Percentiles rank a stretch among this genome's conserved stretches.
Evolutionary conservation across 768 basidiomycete genomes (phyloP).

Genomic region (Lentinula detonsa): DNA sequence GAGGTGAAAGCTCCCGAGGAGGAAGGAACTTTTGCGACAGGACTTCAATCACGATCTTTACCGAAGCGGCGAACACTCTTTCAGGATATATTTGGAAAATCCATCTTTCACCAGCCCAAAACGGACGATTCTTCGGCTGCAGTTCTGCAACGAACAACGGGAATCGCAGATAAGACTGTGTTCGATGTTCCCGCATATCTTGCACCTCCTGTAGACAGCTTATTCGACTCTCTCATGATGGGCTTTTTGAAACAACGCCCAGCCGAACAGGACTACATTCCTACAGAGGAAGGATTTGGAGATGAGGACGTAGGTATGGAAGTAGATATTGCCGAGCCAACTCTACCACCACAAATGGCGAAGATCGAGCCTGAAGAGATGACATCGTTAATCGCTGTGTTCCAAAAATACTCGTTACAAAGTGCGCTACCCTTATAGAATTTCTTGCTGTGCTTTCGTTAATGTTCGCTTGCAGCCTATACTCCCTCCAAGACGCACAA

Average conservation of each 20-base stretch:
- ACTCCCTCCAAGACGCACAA: background rate
- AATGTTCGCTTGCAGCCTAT: conserved; percentile 25
- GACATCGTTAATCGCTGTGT: conserved; percentile 57
- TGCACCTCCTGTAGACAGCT: conserved; percentile 62
- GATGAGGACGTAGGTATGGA: conserved; percentile 42
- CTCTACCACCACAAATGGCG: conserved; percentile 21
- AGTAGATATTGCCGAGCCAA: conserved; percentile 23
- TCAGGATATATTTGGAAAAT: conserved; percentile 85
- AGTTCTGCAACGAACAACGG: conserved; percentile 14
- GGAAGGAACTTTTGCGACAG: conserved; percentile 35
- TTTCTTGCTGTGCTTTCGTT: background rate
- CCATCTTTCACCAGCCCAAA: conserved; percentile 43
- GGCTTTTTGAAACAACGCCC: conserved; percentile 26
- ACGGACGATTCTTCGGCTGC: conserved; percentile 5
- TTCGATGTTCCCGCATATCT: conserved; percentile 73
- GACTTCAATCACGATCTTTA: conserved; percentile 21
- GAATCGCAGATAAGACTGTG: conserved; percentile 36
- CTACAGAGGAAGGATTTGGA: conserved; percentile 11
- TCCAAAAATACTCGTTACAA: conserved; percentile 43
- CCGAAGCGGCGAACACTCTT: conserved; percentile 56
- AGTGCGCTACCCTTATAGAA: background rate
- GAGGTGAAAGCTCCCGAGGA: conserved; percentile 32
- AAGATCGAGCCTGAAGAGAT: conserved; percentile 46
- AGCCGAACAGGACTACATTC: conserved; percentile 6
- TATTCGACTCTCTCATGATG: conserved; percentile 57